Evolutionary conservation across 2,329 filamentous ascomycete species (phyloP), one percentile per base, ranked within the genome.

Genomic region (Grosmannia penicillata): DNA sequence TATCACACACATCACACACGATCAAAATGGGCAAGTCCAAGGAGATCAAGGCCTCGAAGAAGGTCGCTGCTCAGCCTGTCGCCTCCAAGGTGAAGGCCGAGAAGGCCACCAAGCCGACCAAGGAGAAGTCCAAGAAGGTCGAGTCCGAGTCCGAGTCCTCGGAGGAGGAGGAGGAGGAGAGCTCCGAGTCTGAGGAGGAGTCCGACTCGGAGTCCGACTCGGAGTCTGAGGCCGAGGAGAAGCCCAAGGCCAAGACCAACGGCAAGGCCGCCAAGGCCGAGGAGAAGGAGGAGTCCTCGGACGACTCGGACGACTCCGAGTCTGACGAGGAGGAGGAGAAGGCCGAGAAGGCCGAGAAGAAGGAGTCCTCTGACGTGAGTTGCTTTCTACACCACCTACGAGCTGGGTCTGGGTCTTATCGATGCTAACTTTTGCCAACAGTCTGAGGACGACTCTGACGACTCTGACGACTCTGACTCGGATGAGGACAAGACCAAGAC

Each of bases 101-200:
- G 59, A 83, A 82, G 67, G 68, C 68, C 50, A 72, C 70, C 62
- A 86, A 85, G 68, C 56, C 75, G 38, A 65, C 72, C 44, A 68
- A 61, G 53, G 53, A 30, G 21, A 41, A 44, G 42, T 51, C 34
- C n/a, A 43, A 43, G 40, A 37, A 37, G 25, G 37, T 38, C 29
- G 21, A 36, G 36, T 23, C 31, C 17, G 50, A 52, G 29, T 56
- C 58, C 37, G 61, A 62, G 39, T 54, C 50, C 35, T 56, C 56
- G 13, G 56, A 54, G 27, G 50, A 48, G 32, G 48, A 39, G 2
- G 39, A 40, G 18, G 37, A 39, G 13, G 33, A 36, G 14, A 57
- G 52, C 33, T 48, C 45, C 13, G 32, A 34, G 14, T 37, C 36
- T n/a, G 51, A 51, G 33, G 47, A 6, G 5, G 26, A 28, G 13